Base-by-base conservation (phyloP, 495 filamentous ascomycete genomes). In the Penicillium flavigenum region DNA sequence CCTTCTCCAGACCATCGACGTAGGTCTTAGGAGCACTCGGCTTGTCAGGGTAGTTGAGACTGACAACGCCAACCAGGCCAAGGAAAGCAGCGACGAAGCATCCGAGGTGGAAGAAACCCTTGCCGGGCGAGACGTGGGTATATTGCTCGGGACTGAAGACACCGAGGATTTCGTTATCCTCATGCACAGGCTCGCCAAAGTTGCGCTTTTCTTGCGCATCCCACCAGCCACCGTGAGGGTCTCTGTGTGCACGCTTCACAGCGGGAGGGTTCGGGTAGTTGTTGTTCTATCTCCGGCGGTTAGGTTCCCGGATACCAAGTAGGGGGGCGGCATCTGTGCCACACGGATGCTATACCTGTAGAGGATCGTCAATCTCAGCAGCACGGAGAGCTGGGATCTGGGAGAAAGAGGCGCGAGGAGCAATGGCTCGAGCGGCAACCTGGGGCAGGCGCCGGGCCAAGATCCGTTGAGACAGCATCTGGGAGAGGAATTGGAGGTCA, bases 141-240 rank as follows among this genome's bases (percentile, higher is more conserved):
- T 99, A 98, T 62, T 92, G 88, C 66, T 96, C 85, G 2, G 89
- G 83, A 49, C 88, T 87, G 76, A 99, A 93, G 54, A 96, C 86
- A 66, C 93, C 92, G 20, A 98, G 81, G 52, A 96, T 85, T 71
- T 99, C 95, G 68, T 98, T 87, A 73, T 99, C 95, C 75, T 99
- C 95, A 72, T 99, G 93, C 27, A 96, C 84, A 4, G 92, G 88
- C 74, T 99, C 95, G 65, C 91, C 91, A 64, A 86, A 99, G 79
- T 98, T 96, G 56, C 92, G 86, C 64, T 92, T 88, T 71, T 96
- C 93, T 69, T 98, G 92, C 79, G 91, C 88, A 73, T 98, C 92
- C 93, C 93, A 98, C 91, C 92, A 98, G 70, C 91, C 88, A 64
- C 75, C 93, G 68, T 98, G 83, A 36, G 95, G 95, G 70, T 98